Conservation (phyloP, 2,329 filamentous ascomycete species). For the Colletotrichum sansevieriae region DNA sequence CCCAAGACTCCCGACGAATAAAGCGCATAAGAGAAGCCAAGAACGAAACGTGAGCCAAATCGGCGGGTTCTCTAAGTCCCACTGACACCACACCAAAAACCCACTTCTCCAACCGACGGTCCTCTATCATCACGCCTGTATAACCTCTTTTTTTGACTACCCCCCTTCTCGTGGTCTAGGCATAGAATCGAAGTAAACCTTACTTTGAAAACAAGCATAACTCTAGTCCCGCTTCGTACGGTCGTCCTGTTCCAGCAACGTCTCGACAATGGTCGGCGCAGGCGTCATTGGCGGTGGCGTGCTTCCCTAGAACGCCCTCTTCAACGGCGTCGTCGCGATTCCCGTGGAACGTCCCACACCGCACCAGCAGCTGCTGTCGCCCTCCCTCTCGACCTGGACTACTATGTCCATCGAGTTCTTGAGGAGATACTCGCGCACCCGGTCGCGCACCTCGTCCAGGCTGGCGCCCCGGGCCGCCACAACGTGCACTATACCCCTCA, state of each 20-base stretch:
- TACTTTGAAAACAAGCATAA: not conserved
- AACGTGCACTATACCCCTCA: slow-evolving; percentile 89
- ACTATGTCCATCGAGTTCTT: slow-evolving; percentile 83
- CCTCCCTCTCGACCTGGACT: slow-evolving; percentile 89
- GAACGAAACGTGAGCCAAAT: slow-evolving; percentile 14
- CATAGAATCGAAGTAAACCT: not conserved
- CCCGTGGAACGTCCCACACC: slow-evolving; percentile 50
- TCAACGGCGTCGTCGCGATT: slow-evolving; percentile 46
- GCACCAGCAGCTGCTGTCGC: slow-evolving; percentile 76
- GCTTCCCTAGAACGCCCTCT: slow-evolving; percentile 51
- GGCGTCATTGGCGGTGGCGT: not conserved
- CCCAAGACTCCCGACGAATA: slow-evolving; percentile 11
- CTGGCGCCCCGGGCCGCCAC: slow-evolving; percentile 79
- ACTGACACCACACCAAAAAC: not conserved
- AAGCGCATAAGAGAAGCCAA: slow-evolving; percentile 5
- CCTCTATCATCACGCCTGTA: slow-evolving; percentile 9
- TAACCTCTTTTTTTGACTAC: not conserved
- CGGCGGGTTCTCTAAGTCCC: not conserved
- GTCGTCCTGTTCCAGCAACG: not conserved
- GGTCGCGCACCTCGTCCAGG: slow-evolving; percentile 84
- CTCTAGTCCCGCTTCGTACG: slow-evolving; percentile 2
- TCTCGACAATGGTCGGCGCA: slow-evolving; percentile 22
- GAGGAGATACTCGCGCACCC: slow-evolving; percentile 79
- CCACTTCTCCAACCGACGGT: slow-evolving; percentile 14
- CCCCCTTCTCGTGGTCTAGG: slow-evolving; percentile 11